These are phyloP conservation scores for Bryoglossum gracile DNA, from an alignment of 495 filamentous ascomycete genomes.

Conservation along the genomic window DNA sequence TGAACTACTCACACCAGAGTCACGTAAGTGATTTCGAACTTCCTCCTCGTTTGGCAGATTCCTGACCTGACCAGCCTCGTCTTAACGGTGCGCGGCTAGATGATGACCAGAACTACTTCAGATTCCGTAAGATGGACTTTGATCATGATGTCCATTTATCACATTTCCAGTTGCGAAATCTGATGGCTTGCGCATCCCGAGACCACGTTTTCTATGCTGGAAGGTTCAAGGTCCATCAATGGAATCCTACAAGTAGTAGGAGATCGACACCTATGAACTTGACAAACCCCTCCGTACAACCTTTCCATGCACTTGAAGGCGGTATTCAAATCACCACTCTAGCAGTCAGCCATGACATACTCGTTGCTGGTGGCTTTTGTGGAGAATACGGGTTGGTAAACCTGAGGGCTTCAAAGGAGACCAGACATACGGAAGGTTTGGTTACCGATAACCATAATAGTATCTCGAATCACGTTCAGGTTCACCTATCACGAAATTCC, in stretches of 20 bases:
- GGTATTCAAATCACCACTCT: slow-evolving; percentile 61
- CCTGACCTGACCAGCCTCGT: slow-evolving; percentile 25
- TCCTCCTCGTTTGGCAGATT: background rate
- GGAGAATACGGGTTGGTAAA: slow-evolving; percentile 70
- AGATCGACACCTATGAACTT: slow-evolving; percentile 55
- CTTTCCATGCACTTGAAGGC: slow-evolving; percentile 23
- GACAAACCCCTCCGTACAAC: slow-evolving; percentile 37
- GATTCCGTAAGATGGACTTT: slow-evolving; percentile 64
- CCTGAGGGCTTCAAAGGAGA: slow-evolving; percentile 40
- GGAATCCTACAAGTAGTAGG: slow-evolving; percentile 37
- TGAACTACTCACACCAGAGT: slow-evolving; percentile 29
- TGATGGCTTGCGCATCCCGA: slow-evolving; percentile 65
- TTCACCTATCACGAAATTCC: slow-evolving; percentile 52
- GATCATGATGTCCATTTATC: slow-evolving; percentile 54
- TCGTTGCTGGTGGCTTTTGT: slow-evolving; percentile 73
- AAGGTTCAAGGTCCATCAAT: slow-evolving; percentile 46
- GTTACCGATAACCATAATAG: slow-evolving; percentile 62
- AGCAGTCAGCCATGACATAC: slow-evolving; percentile 54
- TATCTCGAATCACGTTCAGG: slow-evolving; percentile 83
- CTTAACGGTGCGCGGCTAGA: slow-evolving; percentile 20
- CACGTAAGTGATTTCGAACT: slow-evolving; percentile 26
- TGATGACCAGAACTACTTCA: slow-evolving; percentile 53
- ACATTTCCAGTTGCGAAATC: slow-evolving; percentile 87
- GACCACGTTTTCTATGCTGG: slow-evolving; percentile 73
- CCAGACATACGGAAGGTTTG: slow-evolving; percentile 47